Percentiles rank a stretch among this genome's conserved stretches.
These are phyloP conservation scores for Gossypium herbaceum DNA, from an alignment of 345 rosid species.

Conservation along the genomic window DNA sequence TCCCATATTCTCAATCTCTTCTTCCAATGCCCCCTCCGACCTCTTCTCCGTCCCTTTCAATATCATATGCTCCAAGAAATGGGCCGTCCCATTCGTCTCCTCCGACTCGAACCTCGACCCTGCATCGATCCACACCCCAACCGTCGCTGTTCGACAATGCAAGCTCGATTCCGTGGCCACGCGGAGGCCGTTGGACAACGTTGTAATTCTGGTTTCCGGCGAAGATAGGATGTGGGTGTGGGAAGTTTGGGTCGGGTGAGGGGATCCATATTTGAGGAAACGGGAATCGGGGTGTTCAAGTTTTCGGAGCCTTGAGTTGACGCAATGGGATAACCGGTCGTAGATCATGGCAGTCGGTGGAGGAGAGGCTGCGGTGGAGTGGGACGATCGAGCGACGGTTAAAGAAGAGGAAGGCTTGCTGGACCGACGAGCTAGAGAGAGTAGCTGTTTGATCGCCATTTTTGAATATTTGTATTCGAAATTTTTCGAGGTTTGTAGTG, in stretches of 20 bases:
- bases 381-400: constrained; percentile 38
- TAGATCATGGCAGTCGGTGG: constrained; percentile 67
- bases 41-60: constrained; percentile 88
- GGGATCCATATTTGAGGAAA: constrained; percentile 92
- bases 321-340: constrained; percentile 64
- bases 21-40: constrained; percentile 56
- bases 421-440: constrained; percentile 56
- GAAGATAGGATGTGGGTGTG: constrained; percentile 80
- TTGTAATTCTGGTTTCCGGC: constrained; percentile 86
- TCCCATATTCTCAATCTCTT: constrained; percentile 95
- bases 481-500: constrained; percentile 22
- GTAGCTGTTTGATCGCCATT: constrained; percentile 49
- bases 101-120: constrained; percentile 93
- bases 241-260: constrained; percentile 54
- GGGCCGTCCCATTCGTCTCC: constrained; percentile 86
- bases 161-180: constrained; percentile 89
- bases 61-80: constrained; percentile 95
- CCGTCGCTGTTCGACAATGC: constrained; percentile 70
- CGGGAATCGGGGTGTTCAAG: constrained; percentile 81
- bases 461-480: constrained; percentile 14
- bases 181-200: constrained; percentile 85
- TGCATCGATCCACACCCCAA: constrained; percentile 98
- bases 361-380: constrained; percentile 45
- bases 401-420: constrained; percentile 28
- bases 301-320: constrained; percentile 53